Evolutionary conservation across 345 rosid genomes (phyloP), one percentile per base, ranked within the genome.

Genomic region (Jatropha curcas): DNA sequence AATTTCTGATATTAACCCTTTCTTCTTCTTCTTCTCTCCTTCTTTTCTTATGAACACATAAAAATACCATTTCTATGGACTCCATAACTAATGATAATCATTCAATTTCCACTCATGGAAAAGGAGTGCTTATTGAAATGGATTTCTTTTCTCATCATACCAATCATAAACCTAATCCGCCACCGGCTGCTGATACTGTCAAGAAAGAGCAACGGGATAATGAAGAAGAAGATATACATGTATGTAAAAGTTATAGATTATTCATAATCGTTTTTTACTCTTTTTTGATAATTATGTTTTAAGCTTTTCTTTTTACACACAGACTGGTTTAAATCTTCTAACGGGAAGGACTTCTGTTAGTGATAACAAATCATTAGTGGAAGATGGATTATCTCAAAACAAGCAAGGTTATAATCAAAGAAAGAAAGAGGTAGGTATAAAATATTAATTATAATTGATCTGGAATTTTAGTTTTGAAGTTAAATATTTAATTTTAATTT

Each of bases 61-160:
- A 37, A 60, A 39, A 25, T 27, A 60, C n/a, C n/a, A n/a, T n/a
- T n/a, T n/a, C n/a, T n/a, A n/a, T n/a, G n/a, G n/a, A n/a, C n/a
- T n/a, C n/a, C n/a, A n/a, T n/a, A n/a, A n/a, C n/a, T n/a, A n/a
- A n/a, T n/a, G n/a, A n/a, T n/a, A 30, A 65, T 61, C 12, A 3
- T 12, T 30, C 20, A 55, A 57, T 19, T 24, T 77, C 71, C 7
- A 55, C n/a, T n/a, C n/a, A 64, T 37, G 76, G 72, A 28, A 83
- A 65, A 69, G 56, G 66, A 39, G 77, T 61, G 27, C 61, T 74
- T 56, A 69, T 50, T 37, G 85, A 84, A 74, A 74, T 77, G 83
- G 79, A 84, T 75, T 82, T 84, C 76, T 82, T 82, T 27, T 71
- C 85, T 27, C 28, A 33, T 43, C 68, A 35, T 14, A 58, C 67